Percentiles rank a stretch among this genome's conserved stretches.
These are phyloP conservation scores for Ambrosia trifida DNA, from an alignment of 129 eudicot species.

Conservation along the genomic window DNA sequence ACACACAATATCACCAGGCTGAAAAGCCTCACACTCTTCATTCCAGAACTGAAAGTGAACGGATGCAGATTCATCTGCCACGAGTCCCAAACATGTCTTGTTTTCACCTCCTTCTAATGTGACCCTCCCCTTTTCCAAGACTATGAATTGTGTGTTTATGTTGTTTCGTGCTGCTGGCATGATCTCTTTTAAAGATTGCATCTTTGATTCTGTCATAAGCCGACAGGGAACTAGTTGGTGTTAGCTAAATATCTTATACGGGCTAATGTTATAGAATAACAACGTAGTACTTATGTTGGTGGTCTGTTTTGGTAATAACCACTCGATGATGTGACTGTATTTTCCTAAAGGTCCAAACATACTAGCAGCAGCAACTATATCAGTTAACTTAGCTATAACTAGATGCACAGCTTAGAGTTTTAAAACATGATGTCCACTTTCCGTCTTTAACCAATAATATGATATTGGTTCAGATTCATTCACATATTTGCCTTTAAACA, in stretches of 20 bases:
- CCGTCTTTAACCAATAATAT: background rate
- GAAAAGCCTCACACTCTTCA: conserved; percentile 73
- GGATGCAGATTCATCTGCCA: conserved; percentile 83
- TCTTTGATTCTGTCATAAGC: conserved; percentile 18
- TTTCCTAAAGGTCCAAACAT: no score
- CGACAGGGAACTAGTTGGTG: background rate
- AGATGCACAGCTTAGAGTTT: background rate
- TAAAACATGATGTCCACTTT: background rate
- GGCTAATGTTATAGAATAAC: no score
- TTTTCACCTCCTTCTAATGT: conserved; percentile 44
- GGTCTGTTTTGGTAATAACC: no score
- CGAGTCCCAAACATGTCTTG: conserved; percentile 60
- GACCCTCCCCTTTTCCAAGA: conserved; percentile 62
- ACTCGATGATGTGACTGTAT: no score
- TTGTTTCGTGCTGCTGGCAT: conserved; percentile 71
- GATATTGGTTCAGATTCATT: background rate
- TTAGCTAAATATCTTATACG: background rate
- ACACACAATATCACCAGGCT: conserved; percentile 61
- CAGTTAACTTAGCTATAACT: no score
- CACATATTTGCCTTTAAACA: no score
- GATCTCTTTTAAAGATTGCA: conserved; percentile 49
- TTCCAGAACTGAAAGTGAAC: conserved; percentile 93
- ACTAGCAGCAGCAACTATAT: no score
- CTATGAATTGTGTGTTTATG: conserved; percentile 53
- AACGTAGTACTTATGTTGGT: no score